Evolutionary conservation across 2,329 filamentous ascomycete genomes (phyloP), one percentile per base, ranked within the genome.

Genomic region (Penicillium sp.): DNA sequence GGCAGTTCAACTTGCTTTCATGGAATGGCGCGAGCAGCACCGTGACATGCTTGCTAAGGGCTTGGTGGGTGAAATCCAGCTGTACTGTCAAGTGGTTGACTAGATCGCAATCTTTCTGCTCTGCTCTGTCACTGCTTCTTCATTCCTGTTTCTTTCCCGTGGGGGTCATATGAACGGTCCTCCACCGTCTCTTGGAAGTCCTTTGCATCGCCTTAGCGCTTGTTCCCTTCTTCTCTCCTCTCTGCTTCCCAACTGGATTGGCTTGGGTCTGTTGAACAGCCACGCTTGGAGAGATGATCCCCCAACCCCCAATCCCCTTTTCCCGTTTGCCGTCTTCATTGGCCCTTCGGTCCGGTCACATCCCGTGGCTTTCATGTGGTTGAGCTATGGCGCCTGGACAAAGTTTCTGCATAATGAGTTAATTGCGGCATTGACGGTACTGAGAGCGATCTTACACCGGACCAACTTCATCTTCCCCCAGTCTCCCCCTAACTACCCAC

Each of bases 1-100:
- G 65, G 94, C 97, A 61, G 94, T 99, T 36, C 91, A 95, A 65
- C 91, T 94, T 62, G 94, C 94, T 4, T 96, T 99, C 68, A 87
- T 92, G 70, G 92, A 95, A 62, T 97, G 92, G 92, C 85, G 89
- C 27, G 91, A 96, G 67, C 87, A 86, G 61, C 81, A 86, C 64
- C 78, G 80, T 54, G 80, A 84, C 27, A 77, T 82, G 62, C 80
- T 84, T 37, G 81, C 69, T 45, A 80, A 83, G 45, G 87, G 87
- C 36, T 86, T 88, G 60, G 86, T 95, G 36, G 91, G 90, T 60
- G 91, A 96, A 79, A 95, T 96, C 71, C 90, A 96, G 70, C 83
- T 94, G 55, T 93, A 89, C 76, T 93, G 90, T 74, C 78, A 81
- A 78, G 87, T 59, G 78, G 84, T 68, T 47, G 70, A 73, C 46